These are phyloP conservation scores for Oldenlandia corymbosa DNA, from an alignment of 257 asterid species.

Conservation along the genomic window DNA sequence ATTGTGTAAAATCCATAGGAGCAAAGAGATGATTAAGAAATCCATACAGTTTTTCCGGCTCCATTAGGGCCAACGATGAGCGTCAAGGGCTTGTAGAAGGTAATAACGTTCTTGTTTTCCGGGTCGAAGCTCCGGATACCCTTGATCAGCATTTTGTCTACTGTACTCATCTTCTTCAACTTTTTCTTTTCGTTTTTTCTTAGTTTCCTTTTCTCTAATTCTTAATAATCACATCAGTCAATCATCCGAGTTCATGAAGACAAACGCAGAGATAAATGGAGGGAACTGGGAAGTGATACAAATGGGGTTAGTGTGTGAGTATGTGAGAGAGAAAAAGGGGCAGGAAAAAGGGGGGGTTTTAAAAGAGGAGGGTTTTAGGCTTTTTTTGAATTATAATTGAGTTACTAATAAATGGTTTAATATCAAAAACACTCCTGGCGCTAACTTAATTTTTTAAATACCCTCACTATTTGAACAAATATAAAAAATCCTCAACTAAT, in stretches of 20 bases:
- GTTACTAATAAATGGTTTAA: no score
- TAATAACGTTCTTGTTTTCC: constrained; percentile 87
- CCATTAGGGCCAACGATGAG: constrained; percentile 97
- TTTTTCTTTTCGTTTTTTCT: no score
- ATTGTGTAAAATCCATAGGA: not conserved
- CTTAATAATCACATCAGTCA: constrained; percentile 7
- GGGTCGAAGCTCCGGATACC: constrained; percentile 99
- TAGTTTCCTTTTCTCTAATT: not conserved
- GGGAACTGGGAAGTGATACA: not conserved
- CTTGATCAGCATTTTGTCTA: constrained; percentile 94
- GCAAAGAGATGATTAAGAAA: constrained; percentile 5
- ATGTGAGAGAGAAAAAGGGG: not conserved
- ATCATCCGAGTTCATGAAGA: not conserved
- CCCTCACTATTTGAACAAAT: no score
- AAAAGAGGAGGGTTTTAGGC: not conserved
- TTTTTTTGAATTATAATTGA: no score
- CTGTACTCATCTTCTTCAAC: constrained; percentile 62
- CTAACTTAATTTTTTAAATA: no score
- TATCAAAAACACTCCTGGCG: no score
- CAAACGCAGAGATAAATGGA: no score
- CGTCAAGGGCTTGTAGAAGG: constrained; percentile 87
- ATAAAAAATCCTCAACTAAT: no score
- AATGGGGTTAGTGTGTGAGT: not conserved
- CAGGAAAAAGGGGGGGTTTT: not conserved
- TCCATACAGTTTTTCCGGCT: constrained; percentile 94